Percentiles rank a stretch among this genome's conserved stretches.
Conservation (phyloP, 305 asterid species). For the Fraxinus dipetala region DNA sequence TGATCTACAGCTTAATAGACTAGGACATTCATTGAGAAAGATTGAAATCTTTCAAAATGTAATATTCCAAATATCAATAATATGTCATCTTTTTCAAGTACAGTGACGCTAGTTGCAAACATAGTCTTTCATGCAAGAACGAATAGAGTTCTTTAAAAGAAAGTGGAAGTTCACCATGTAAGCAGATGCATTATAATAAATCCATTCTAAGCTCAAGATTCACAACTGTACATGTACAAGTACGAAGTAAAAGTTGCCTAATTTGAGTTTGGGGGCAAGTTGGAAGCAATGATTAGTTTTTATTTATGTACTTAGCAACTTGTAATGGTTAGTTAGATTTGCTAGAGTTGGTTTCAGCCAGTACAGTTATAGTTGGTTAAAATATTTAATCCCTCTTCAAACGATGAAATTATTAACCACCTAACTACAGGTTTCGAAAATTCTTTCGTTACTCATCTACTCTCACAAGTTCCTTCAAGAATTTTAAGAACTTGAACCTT, state of each 20-base stretch:
- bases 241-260: not conserved
- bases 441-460: not conserved
- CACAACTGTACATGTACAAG: not conserved
- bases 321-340: not conserved
- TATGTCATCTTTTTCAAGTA: not conserved
- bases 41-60: not conserved
- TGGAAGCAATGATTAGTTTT: not conserved
- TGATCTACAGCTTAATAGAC: not conserved
- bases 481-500: not conserved
- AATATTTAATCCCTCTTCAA: not conserved
- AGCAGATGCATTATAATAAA: not conserved
- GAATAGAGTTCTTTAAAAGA: not conserved
- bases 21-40: not conserved
- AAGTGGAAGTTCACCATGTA: not conserved
- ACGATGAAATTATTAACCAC: not conserved
- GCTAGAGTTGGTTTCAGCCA: not conserved
- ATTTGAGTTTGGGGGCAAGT: not conserved
- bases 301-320: not conserved
- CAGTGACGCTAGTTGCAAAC: not conserved
- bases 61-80: not conserved
- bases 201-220: not conserved
- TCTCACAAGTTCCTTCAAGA: not conserved
- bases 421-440: not conserved
- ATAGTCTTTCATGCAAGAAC: not conserved
- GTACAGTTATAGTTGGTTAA: not conserved